phyloP scores from a whole-genome alignment of 345 rosid species.

The Syzygium jambos region DNA sequence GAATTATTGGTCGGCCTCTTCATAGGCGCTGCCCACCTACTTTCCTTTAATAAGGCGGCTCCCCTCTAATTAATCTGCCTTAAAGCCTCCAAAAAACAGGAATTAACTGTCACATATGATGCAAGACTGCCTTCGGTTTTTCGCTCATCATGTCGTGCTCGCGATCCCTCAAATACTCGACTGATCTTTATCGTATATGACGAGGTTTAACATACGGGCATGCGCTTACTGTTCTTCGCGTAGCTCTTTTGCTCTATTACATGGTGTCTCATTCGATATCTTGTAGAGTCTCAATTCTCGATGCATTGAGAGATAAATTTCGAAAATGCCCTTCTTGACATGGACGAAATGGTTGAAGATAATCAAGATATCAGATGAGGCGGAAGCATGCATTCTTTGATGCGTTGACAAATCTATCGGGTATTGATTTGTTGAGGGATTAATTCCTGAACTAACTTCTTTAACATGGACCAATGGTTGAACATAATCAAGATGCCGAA shows the following conservation, averaged over 20 bases:
- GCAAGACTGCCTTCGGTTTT: neutral
- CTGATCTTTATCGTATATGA: neutral
- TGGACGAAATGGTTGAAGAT: no score
- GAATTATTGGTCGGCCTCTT: slow-evolving; percentile 28
- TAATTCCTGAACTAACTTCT: no score
- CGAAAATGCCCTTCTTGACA: neutral
- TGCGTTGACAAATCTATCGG: no score
- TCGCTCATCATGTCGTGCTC: neutral
- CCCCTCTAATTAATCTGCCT: neutral
- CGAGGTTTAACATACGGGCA: neutral
- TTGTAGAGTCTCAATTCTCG: neutral
- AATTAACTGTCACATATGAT: neutral
- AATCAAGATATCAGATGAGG: no score
- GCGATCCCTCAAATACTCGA: neutral
- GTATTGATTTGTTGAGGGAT: no score
- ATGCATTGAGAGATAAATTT: neutral
- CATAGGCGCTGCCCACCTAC: slow-evolving; percentile 7
- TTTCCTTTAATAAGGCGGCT: neutral
- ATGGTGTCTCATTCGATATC: no score
- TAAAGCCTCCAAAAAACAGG: neutral
- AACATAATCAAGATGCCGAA: neutral
- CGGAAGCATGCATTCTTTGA: no score
- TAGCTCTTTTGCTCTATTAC: no score
- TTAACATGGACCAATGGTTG: neutral
- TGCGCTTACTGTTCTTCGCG: no score